Evolutionary conservation across 805 yeast genomes (phyloP), one percentile per base, ranked within the genome.

Genomic region (Kuraishia ogatae): DNA sequence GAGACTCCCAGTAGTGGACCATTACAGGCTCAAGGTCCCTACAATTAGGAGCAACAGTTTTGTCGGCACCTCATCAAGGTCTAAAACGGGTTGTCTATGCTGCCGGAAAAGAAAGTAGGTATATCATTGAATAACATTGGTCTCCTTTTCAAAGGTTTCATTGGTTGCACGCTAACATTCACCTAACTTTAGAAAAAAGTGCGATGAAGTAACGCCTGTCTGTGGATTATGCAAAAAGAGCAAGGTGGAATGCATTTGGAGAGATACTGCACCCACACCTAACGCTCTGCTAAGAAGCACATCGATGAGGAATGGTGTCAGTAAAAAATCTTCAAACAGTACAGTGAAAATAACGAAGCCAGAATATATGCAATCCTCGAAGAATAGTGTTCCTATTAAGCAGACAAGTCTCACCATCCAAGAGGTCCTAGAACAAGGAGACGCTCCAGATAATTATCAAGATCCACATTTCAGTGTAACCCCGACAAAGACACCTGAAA

Each of bases 131-230:
- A 43, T 19, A 4, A 20, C 5, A 8, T n/a, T 15, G 3, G 17
- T 28, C 35, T 2, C 20, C 28, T 5, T 49, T 6, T 26, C 46
- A 19, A 22, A 6, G 46, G 29, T 26, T 26, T 26, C 29, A 26
- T 5, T 10, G 29, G 10, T 39, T 28, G 6, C 10, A 17, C 13
- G 11, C 46, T 23, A 28, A 20, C 22, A 7, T n/a, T 8, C 21
- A 46, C 22, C 8, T 46, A 6, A 50, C 2, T 50, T 21, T 39
- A 78, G 77, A 68, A 78, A 77, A 62, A 78, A 77, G 55, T 78
- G 83, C 63, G 81, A 78, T 62, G 78, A 78, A 60, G 61, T 59
- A 8, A 71, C 69, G 55, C 83, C 83, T 1, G 64, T 69, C 2
- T 78, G 83, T 60, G 73, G 77, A 0, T 61, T 70, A n/a, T 78